These are phyloP conservation scores for Penicillium sp. DNA, from an alignment of 2,329 filamentous ascomycete genomes.

Conservation along the genomic window DNA sequence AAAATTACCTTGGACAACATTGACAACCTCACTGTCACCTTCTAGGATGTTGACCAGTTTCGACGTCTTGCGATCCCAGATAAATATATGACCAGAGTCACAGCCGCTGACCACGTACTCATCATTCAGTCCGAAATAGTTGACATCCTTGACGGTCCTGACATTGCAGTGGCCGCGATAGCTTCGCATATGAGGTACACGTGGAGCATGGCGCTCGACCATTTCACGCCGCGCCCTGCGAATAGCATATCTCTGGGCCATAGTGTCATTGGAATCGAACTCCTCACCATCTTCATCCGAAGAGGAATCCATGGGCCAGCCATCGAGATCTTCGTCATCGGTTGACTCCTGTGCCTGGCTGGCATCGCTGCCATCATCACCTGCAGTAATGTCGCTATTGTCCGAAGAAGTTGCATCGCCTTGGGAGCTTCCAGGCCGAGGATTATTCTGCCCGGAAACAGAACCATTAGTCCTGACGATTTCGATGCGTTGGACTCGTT, in stretches of 20 bases:
- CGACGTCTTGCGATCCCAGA: constrained; percentile 57
- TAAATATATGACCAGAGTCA: constrained; percentile 59
- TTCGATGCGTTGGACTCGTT: constrained; percentile 33
- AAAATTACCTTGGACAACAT: constrained; percentile 52
- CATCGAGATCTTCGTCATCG: constrained; percentile 7
- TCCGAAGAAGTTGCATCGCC: not conserved
- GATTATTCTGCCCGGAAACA: not conserved
- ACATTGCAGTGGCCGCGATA: constrained; percentile 60
- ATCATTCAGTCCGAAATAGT: constrained; percentile 58
- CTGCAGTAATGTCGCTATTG: not conserved
- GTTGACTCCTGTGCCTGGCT: constrained; percentile 13
- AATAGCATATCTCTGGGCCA: constrained; percentile 44
- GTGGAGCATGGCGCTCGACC: constrained; percentile 49
- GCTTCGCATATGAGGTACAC: constrained; percentile 47
- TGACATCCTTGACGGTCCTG: constrained; percentile 61
- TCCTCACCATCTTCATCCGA: constrained; percentile 17
- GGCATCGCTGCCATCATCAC: not conserved
- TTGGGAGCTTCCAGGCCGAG: not conserved
- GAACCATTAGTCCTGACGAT: constrained; percentile 16
- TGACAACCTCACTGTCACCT: constrained; percentile 61
- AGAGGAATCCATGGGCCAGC: constrained; percentile 1
- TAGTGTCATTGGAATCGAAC: constrained; percentile 23
- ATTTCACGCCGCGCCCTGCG: constrained; percentile 41
- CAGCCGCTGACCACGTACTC: constrained; percentile 61
- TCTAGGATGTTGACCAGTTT: constrained; percentile 57